These are phyloP conservation scores for Phytophthora multivora DNA, from an alignment of 352 stramenopile genomes.

Conservation along the genomic window DNA sequence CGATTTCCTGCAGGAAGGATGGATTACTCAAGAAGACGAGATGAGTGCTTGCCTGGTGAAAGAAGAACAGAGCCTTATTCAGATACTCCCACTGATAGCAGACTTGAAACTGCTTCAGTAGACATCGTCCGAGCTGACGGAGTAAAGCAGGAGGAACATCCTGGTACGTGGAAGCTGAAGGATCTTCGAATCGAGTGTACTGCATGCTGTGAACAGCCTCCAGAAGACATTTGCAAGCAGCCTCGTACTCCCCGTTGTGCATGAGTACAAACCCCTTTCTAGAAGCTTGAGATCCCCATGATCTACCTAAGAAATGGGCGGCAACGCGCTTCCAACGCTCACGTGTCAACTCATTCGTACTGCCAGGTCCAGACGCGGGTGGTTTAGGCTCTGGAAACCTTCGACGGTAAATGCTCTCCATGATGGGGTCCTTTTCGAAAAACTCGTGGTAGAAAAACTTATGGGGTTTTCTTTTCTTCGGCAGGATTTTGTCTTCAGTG, in stretches of 20 bases:
- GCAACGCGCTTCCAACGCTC: slow-evolving; percentile 53
- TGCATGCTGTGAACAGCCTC: slow-evolving; percentile 34
- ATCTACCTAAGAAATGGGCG: slow-evolving; percentile 42
- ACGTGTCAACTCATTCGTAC: slow-evolving; percentile 34
- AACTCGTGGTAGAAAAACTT: slow-evolving; percentile 81
- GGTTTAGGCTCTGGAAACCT: slow-evolving; percentile 6
- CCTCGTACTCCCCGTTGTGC: slow-evolving; percentile 42
- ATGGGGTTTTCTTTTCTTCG: slow-evolving; percentile 47
- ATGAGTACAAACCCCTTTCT: slow-evolving; percentile 52
- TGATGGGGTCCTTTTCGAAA: slow-evolving; percentile 63
- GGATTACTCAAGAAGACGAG: slow-evolving; percentile 55
- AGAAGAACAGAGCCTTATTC: slow-evolving; percentile 52
- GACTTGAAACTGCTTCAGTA: slow-evolving; percentile 41
- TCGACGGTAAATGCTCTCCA: slow-evolving; percentile 25
- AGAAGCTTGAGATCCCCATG: slow-evolving; percentile 44
- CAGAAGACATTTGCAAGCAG: slow-evolving; percentile 35
- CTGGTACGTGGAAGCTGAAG: slow-evolving; percentile 13
- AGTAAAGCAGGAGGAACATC: slow-evolving; percentile 33
- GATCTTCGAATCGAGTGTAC: slow-evolving; percentile 8
- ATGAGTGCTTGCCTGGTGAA: slow-evolving; percentile 50
- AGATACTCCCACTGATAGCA: slow-evolving; percentile 38
- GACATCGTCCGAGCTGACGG: slow-evolving; percentile 53
- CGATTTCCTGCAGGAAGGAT: slow-evolving; percentile 66
- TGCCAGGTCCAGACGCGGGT: slow-evolving; percentile 26
- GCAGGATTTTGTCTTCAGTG: slow-evolving; percentile 38